Conservation (phyloP, 2,329 filamentous ascomycete species). For the Hymenoscyphus occultus region DNA sequence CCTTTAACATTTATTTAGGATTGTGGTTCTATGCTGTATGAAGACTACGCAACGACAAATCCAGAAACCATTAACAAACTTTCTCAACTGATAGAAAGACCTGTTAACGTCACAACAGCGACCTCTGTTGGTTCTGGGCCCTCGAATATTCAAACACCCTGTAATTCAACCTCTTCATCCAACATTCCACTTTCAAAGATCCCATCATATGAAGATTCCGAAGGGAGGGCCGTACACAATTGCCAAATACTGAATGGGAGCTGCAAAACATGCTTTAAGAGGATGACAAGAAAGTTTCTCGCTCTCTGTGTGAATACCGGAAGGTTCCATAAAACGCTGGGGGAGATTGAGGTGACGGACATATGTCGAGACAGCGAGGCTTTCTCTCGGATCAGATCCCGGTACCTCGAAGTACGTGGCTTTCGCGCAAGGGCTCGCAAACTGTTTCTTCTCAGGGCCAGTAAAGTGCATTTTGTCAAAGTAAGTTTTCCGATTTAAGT, state of each 20-base stretch:
- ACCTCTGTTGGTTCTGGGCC: not conserved
- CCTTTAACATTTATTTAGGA: not conserved
- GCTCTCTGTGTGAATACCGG: conserved; percentile 6
- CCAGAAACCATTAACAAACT: not conserved
- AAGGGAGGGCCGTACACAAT: not conserved
- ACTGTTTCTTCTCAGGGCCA: not conserved
- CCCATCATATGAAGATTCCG: not conserved
- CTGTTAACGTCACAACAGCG: not conserved
- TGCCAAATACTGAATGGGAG: not conserved
- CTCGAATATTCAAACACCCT: not conserved
- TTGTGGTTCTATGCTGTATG: not conserved
- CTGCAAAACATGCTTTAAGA: not conserved
- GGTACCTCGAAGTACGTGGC: conserved; percentile 6
- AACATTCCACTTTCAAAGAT: not conserved
- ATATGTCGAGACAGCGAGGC: conserved; percentile 7
- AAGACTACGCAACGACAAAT: not conserved
- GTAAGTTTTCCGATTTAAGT: not conserved
- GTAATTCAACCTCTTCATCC: not conserved
- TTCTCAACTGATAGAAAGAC: not conserved
- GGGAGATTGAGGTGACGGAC: conserved; percentile 6
- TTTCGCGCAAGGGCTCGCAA: conserved; percentile 1
- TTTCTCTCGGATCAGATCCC: not conserved
- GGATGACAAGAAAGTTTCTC: conserved; percentile 1
- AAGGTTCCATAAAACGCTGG: conserved; percentile 1
- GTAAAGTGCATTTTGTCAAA: conserved; percentile 6